Evolutionary conservation across 176 grass and related monocot genomes (phyloP), one percentile per base, ranked within the genome.

Genomic region (Avena sativa): DNA sequence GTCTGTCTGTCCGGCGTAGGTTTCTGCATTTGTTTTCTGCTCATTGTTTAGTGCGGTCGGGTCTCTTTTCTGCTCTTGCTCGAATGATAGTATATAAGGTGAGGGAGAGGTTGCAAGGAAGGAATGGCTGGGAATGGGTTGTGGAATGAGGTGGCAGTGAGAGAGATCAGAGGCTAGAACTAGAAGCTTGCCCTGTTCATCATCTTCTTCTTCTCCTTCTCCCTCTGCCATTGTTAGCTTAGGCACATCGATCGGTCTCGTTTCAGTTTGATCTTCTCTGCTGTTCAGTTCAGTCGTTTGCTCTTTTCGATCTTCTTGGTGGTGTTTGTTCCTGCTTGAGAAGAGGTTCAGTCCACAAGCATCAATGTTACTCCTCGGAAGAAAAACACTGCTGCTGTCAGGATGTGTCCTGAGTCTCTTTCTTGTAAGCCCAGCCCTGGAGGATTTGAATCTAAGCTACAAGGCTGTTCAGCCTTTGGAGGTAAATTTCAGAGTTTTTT

Each of bases 21-120:
- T 80, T 59, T 87, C 30, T 32, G n/a, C 64, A 30, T 1, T 85
- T 51, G 58, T 34, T 26, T 90, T 90, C 79, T 72, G 74, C 81
- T 19, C 79, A 60, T 90, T 87, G 34, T 92, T 86, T 83, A 85
- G 81, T 13, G 63, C 60, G 32, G 77, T 2, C 9, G 55, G 51
- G 76, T 52, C 90, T 84, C 19, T 77, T 84, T 73, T 65, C 71
- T 64, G 9, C 78, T 36, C 65, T 88, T 84, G 50, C 10, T 51
- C 0, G 0, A 83, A 43, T 92, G 48, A 59, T 20, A 4, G 71
- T 89, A 86, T 60, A 38, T 87, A 90, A 90, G 68, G 40, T 19
- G 44, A n/a, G 66, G 82, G 51, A 87, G 77, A 72, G 74, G 50
- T 83, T 87, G 25, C 53, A 93, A 93, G 93, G 46, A 85, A 95